Evolutionary conservation across 139 green algal species (phyloP), one percentile per base, ranked within the genome.

Genomic region (Chlamydomonas sp.): DNA sequence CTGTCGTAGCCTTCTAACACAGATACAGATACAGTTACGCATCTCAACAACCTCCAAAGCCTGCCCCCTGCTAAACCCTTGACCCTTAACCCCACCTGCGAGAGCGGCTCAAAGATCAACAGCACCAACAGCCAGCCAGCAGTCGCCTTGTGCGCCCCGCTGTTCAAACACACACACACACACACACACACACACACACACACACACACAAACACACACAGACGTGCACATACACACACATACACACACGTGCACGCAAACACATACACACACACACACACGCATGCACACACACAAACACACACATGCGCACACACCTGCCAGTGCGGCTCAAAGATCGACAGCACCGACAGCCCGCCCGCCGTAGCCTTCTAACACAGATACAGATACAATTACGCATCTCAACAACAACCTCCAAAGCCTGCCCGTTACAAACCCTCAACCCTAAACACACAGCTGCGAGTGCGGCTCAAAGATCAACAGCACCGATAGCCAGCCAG

Each of bases 311-410:
- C 34, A 16, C 64, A n/a, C 72, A 89, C 81, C 87, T 97, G 91
- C 91, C 92, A 98, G 79, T 98, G 93, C 30, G 94, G 94, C 75
- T 98, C 94, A 79, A 98, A 98, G 22, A 97, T 85, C 13, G 85
- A 85, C 31, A 98, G 74, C 35, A 88, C 79, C 3, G 91, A 90
- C 65, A 98, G 74, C 92, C 93, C 97, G 24, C 93, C 92, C 0
- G 93, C 93, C 24, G 93, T 98, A 1, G 93, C 73, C 31, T 26
- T 34, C n/a, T n/a, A n/a, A n/a, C n/a, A n/a, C n/a, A n/a, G n/a
- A n/a, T n/a, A n/a, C n/a, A n/a, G n/a, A n/a, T n/a, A n/a, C n/a
- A n/a, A n/a, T n/a, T n/a, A n/a, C n/a, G n/a, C n/a, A n/a, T n/a
- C n/a, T n/a, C n/a, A n/a, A n/a, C 43, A 54, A 54, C 20, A 54